phyloP scores from a whole-genome alignment of 1,284 basidiomycete genomes.

The Rhodotorula mucilaginosa region DNA sequence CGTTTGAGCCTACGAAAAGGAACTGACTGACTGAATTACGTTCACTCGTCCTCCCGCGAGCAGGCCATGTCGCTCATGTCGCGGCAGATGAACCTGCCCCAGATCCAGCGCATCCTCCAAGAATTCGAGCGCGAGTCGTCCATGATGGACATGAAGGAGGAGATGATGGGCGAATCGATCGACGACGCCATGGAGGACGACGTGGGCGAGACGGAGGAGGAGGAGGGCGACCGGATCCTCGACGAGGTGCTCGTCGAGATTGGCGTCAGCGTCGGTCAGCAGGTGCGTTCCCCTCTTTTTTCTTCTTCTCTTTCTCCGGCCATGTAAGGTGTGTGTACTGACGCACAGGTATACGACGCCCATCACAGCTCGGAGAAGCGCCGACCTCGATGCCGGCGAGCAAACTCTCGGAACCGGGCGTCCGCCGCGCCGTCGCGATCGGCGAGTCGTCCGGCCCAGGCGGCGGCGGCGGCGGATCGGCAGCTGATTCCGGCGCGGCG shows the following conservation, averaged over 20 bases:
- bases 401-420: conserved; percentile 62
- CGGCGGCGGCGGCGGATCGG: conserved; percentile 23
- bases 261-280: conserved; percentile 85
- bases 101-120: conserved; percentile 92
- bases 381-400: conserved; percentile 66
- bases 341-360: neutral
- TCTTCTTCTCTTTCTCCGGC: conserved; percentile 17
- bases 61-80: conserved; percentile 97
- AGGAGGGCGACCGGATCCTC: conserved; percentile 93
- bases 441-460: conserved; percentile 59
- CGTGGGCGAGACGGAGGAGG: conserved; percentile 76
- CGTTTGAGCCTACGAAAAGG: too few species aligned
- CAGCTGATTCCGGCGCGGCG: conserved; percentile 39
- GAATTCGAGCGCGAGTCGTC: conserved; percentile 97
- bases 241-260: conserved; percentile 98
- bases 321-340: conserved; percentile 1
- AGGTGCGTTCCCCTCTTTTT: conserved; percentile 57
- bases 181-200: conserved; percentile 98
- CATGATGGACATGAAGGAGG: conserved; percentile 99
- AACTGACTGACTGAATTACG: too few species aligned
- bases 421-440: conserved; percentile 73
- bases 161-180: conserved; percentile 98
- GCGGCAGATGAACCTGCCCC: conserved; percentile 86
- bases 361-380: conserved; percentile 71
- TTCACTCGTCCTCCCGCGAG: neutral